A percentile compares a stretch with the other conserved stretches of the same genome.
Conservation (phyloP, 2,329 filamentous ascomycete species). For the Didymella segeticola region DNA sequence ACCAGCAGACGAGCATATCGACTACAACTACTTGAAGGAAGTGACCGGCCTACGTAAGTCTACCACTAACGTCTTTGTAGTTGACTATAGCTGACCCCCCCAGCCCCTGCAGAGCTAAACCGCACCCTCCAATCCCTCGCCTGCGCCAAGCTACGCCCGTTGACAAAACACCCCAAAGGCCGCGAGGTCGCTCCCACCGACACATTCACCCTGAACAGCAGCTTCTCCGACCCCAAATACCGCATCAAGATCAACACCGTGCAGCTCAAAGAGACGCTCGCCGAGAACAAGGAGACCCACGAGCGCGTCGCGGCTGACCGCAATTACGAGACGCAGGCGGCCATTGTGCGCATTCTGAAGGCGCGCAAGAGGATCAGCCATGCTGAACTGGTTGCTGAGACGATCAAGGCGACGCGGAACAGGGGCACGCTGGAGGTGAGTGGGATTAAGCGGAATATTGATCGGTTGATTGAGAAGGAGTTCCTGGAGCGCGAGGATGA, state of each 20-base stretch:
- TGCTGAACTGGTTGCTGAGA: conserved; percentile 85
- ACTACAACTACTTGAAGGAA: conserved; percentile 76
- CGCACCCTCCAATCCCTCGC: conserved; percentile 95
- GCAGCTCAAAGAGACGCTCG: conserved; percentile 92
- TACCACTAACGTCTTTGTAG: neutral
- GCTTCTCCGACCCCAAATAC: conserved; percentile 81
- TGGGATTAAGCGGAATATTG: conserved; percentile 97
- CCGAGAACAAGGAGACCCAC: conserved; percentile 94
- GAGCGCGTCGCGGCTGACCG: conserved; percentile 87
- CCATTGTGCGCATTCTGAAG: conserved; percentile 98
- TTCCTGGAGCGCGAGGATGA: conserved; percentile 49
- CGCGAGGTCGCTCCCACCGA: conserved; percentile 80
- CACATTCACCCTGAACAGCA: conserved; percentile 80
- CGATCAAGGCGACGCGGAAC: conserved; percentile 87
- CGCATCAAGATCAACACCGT: conserved; percentile 99
- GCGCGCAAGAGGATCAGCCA: conserved; percentile 86
- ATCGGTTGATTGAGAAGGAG: conserved; percentile 68
- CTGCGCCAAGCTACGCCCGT: conserved; percentile 84
- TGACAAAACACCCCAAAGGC: conserved; percentile 84
- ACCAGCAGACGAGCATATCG: conserved; percentile 67
- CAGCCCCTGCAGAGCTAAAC: conserved; percentile 76
- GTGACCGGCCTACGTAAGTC: conserved; percentile 73
- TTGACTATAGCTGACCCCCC: conserved; percentile 18
- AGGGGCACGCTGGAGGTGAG: conserved; percentile 83
- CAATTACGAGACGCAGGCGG: conserved; percentile 95